Conservation (phyloP, 202 grass and related monocot species). For the Zoysia matrella region DNA sequence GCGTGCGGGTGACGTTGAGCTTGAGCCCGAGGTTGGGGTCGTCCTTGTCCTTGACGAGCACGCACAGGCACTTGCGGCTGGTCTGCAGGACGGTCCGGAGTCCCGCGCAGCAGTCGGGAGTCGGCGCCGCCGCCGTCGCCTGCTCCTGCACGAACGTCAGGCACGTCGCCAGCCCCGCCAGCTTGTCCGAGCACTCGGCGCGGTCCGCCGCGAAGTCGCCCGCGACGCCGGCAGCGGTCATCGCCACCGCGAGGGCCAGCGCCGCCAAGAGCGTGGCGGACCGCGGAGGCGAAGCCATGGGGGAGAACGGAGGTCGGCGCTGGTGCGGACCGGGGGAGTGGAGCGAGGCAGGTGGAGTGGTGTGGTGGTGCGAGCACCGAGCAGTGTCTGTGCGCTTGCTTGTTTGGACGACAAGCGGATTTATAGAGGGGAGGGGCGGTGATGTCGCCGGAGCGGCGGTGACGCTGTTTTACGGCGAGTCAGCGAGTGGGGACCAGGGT, state of each 20-base stretch:
- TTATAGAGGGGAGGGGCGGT: too few species aligned
- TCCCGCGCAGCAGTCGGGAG: slow-evolving; percentile 79
- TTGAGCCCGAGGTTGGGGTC: slow-evolving; percentile 68
- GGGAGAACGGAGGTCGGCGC: too few species aligned
- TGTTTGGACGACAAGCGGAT: too few species aligned
- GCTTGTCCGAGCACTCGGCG: slow-evolving; percentile 61
- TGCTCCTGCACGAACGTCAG: slow-evolving; percentile 64
- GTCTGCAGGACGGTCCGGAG: slow-evolving; percentile 56
- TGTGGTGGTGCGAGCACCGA: too few species aligned
- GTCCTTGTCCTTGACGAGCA: slow-evolving; percentile 76
- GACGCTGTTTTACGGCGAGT: too few species aligned
- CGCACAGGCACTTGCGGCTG: slow-evolving; percentile 73
- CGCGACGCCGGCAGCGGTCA: neutral
- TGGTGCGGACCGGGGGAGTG: too few species aligned
- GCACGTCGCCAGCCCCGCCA: slow-evolving; percentile 72
- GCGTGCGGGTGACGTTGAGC: slow-evolving; percentile 65
- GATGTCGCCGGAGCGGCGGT: too few species aligned
- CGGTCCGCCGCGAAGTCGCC: slow-evolving; percentile 61
- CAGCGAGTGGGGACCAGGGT: too few species aligned
- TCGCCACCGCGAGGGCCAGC: neutral
- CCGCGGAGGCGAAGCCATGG: too few species aligned
- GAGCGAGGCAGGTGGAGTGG: too few species aligned
- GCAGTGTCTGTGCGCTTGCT: too few species aligned
- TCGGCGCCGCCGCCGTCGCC: slow-evolving; percentile 48
- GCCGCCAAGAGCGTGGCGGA: too few species aligned